Evolutionary conservation across 331 rosid species (phyloP).

Genomic region (Prunus yedoensis): DNA sequence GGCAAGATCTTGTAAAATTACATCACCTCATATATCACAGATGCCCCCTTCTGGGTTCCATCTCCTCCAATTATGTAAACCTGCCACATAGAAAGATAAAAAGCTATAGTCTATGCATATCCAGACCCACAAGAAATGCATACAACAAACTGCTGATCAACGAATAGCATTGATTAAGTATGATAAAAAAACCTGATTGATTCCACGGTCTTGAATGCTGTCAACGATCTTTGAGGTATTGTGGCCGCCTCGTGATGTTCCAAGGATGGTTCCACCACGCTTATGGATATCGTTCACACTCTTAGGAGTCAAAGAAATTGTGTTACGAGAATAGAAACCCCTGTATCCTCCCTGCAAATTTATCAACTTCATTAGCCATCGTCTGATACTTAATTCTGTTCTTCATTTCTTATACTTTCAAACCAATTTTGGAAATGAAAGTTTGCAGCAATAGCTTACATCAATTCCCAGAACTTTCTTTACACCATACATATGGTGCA

Average conservation of each 20-base stretch:
- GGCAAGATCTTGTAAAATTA: not conserved
- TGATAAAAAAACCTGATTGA: conserved; percentile 63
- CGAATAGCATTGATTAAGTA: not conserved
- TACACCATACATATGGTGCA: conserved; percentile 89
- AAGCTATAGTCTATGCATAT: conserved; percentile 18
- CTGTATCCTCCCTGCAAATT: conserved; percentile 79
- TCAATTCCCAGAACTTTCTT: conserved; percentile 75
- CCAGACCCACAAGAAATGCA: conserved; percentile 16
- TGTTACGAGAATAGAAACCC: conserved; percentile 83
- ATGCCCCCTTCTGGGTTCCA: conserved; percentile 94
- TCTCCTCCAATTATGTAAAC: conserved; percentile 98
- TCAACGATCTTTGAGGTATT: conserved; percentile 86
- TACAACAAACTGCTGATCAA: conserved; percentile 9
- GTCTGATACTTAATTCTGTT: not conserved
- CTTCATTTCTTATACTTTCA: not conserved
- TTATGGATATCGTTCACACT: conserved; percentile 90
- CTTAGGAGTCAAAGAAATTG: conserved; percentile 70
- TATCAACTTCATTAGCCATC: conserved; percentile 7
- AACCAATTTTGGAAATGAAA: not conserved
- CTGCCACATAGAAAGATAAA: conserved; percentile 40
- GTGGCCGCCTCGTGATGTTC: conserved; percentile 95
- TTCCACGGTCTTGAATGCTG: conserved; percentile 94
- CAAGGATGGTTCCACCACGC: conserved; percentile 90
- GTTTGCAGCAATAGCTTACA: conserved; percentile 47
- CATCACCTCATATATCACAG: conserved; percentile 88